Evolutionary conservation across 2,329 filamentous ascomycete genomes (phyloP).

Genomic region (Fusarium sp.): DNA sequence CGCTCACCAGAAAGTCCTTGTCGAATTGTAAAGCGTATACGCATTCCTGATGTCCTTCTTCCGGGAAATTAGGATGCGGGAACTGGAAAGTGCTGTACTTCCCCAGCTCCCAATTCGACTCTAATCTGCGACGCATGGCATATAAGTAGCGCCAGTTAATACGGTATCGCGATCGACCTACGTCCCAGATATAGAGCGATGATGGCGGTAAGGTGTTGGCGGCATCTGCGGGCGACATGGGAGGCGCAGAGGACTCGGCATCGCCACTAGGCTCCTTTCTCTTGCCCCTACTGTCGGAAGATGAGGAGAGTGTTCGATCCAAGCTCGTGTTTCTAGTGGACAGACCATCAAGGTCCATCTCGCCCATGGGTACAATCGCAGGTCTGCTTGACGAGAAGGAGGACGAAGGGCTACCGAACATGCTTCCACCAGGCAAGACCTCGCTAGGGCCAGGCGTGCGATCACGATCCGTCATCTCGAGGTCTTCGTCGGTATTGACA

Average conservation of each 20-base stretch:
- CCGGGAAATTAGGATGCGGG: conserved; percentile 82
- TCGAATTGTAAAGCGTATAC: conserved; percentile 96
- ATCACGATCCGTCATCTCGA: conserved; percentile 61
- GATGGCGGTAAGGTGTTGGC: conserved; percentile 57
- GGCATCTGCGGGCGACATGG: conserved; percentile 48
- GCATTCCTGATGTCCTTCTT: conserved; percentile 90
- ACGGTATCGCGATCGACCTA: conserved; percentile 65
- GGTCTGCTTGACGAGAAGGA: conserved; percentile 51
- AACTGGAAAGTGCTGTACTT: conserved; percentile 89
- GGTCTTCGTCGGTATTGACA: conserved; percentile 63
- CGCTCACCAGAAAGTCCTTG: conserved; percentile 88
- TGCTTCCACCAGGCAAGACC: conserved; percentile 44
- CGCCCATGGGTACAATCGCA: conserved; percentile 45
- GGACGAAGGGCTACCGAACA: conserved; percentile 54
- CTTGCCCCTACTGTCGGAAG: conserved; percentile 52
- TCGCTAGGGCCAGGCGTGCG: conserved; percentile 47
- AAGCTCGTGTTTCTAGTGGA: conserved; percentile 48
- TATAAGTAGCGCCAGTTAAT: conserved; percentile 96
- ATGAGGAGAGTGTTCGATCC: conserved; percentile 49
- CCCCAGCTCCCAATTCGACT: conserved; percentile 91
- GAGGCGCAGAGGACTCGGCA: conserved; percentile 51
- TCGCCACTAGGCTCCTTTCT: conserved; percentile 55
- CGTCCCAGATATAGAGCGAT: conserved; percentile 66
- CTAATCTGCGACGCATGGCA: conserved; percentile 84
- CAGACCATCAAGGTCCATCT: conserved; percentile 50